Percentiles rank a stretch among this genome's conserved stretches.
phyloP scores from a whole-genome alignment of 352 stramenopile genomes.

The Phytopythium chamaehyphon region DNA sequence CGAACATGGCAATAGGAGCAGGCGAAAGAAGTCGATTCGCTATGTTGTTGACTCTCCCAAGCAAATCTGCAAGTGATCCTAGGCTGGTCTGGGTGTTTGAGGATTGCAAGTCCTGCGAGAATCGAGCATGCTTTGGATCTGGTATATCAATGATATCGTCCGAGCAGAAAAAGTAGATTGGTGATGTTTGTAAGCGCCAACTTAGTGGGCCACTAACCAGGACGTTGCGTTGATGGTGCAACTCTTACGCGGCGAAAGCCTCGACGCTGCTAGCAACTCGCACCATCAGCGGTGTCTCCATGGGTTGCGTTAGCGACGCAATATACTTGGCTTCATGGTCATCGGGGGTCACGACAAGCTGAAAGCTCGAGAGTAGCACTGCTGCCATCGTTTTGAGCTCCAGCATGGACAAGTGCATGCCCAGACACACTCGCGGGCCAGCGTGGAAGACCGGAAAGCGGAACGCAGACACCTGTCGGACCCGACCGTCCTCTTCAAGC shows the following conservation, averaged over 20 bases:
- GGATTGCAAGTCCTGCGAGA: too few relatives aligned
- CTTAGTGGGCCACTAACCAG: too few relatives aligned
- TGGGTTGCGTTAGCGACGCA: conserved; percentile 1
- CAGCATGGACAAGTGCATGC: conserved; percentile 41
- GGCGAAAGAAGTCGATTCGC: too few relatives aligned
- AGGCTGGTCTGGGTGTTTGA: too few relatives aligned
- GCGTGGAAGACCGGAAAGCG: conserved; percentile 33
- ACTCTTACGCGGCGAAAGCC: too few relatives aligned
- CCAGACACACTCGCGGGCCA: conserved; percentile 24
- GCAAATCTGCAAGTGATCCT: too few relatives aligned
- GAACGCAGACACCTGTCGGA: conserved; percentile 17
- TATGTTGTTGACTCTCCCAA: too few relatives aligned
- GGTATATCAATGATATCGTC: too few relatives aligned
- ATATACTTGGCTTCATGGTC: neutral
- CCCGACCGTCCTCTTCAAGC: conserved; percentile 18
- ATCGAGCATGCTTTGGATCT: too few relatives aligned
- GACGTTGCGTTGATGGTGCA: neutral
- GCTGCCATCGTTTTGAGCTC: conserved; percentile 39
- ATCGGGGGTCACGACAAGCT: conserved; percentile 11
- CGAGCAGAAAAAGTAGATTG: too few relatives aligned
- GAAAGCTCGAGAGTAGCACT: conserved; percentile 30
- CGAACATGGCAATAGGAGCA: too few relatives aligned
- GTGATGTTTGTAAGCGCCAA: too few relatives aligned
- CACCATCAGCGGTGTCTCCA: neutral
- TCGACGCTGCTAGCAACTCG: neutral